These are phyloP conservation scores for Paraphysoderma sedebokerense DNA, from an alignment of 371 early-diverging fungal genomes.

Conservation along the genomic window DNA sequence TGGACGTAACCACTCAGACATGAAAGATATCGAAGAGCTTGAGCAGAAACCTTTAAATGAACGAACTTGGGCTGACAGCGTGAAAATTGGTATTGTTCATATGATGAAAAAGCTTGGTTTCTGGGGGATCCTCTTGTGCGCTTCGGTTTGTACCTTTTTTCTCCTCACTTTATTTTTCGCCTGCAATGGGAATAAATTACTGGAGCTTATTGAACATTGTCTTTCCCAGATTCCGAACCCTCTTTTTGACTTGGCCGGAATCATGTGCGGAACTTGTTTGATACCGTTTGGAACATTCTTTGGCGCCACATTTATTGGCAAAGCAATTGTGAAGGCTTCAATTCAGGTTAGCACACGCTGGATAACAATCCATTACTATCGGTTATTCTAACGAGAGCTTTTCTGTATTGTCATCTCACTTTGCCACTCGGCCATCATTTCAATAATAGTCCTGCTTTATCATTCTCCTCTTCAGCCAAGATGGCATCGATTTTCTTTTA, in stretches of 20 bases:
- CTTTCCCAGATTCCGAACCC: conserved; percentile 91
- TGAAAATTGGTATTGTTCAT: conserved; percentile 37
- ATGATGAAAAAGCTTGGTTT: conserved; percentile 60
- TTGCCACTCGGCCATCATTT: too few species aligned
- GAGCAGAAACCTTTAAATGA: conserved; percentile 20
- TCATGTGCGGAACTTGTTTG: conserved; percentile 74
- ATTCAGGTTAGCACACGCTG: too few species aligned
- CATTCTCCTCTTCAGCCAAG: conserved; percentile 42
- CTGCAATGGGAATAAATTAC: neutral
- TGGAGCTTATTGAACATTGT: too few species aligned
- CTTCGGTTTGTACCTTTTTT: conserved; percentile 35
- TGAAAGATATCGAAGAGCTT: conserved; percentile 35
- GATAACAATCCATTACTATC: too few species aligned
- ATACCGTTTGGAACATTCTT: conserved; percentile 82
- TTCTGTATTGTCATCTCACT: neutral
- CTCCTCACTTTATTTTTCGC: neutral
- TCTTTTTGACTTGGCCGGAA: conserved; percentile 87
- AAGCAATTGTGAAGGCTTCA: conserved; percentile 67
- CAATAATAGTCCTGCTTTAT: conserved; percentile 16
- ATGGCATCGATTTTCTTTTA: conserved; percentile 32
- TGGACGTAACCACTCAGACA: conserved; percentile 40
- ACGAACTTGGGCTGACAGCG: conserved; percentile 32
- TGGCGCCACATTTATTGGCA: conserved; percentile 81
- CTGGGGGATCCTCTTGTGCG: conserved; percentile 71
- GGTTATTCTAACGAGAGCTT: too few species aligned